Conservation (phyloP, 2,329 filamentous ascomycete species). For the Plenodomus lindquistii region DNA sequence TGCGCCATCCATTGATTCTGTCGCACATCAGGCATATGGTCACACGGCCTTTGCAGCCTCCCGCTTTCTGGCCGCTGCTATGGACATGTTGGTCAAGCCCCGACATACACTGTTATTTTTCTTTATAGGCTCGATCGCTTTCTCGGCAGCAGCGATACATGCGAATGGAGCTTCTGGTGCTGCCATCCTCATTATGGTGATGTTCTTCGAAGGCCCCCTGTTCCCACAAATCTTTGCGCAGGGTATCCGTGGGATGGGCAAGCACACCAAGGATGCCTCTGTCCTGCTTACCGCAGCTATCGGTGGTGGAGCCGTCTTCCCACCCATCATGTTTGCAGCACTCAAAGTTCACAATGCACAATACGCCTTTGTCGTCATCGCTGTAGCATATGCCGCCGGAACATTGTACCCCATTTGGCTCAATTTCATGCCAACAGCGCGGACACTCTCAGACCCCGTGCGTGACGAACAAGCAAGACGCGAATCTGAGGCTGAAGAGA, state of each 20-base stretch:
- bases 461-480: conserved; percentile 36
- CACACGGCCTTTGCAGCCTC: conserved; percentile 63
- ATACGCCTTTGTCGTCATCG: conserved; percentile 58
- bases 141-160: conserved; percentile 57
- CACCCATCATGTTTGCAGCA: conserved; percentile 58
- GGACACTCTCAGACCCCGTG: conserved; percentile 56
- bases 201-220: conserved; percentile 63
- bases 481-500: conserved; percentile 28
- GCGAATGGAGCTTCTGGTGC: conserved; percentile 46
- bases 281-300: conserved; percentile 59
- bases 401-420: conserved; percentile 60
- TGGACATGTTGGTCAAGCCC: conserved; percentile 60
- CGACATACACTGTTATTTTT: conserved; percentile 60
- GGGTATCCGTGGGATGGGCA: conserved; percentile 60
- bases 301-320: conserved; percentile 59
- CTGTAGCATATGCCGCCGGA: conserved; percentile 57
- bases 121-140: conserved; percentile 58
- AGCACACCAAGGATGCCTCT: conserved; percentile 61
- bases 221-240: conserved; percentile 64
- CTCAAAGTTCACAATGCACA: conserved; percentile 44
- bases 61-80: conserved; percentile 59
- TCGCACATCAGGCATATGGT: conserved; percentile 56
- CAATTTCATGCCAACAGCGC: conserved; percentile 52
- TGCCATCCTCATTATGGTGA: conserved; percentile 56
- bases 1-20: conserved; percentile 41